Evolutionary conservation across 805 yeast species (phyloP).

Genomic region (Lachancea meyersii): DNA sequence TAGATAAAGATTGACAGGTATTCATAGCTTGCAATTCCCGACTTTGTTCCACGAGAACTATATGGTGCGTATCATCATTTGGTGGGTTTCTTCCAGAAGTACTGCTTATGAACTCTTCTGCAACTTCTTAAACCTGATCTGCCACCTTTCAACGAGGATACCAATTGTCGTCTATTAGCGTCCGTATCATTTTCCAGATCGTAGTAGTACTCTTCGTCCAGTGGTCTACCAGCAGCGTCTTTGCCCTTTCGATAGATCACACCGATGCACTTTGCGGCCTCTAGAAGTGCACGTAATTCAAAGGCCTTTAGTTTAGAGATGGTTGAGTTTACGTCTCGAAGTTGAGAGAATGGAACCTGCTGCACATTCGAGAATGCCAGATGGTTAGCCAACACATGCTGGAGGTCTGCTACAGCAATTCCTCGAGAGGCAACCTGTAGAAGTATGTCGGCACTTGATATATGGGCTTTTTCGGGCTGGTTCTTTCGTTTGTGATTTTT

Average conservation of each 20-base stretch:
- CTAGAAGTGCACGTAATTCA: conserved; percentile 41
- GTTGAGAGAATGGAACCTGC: conserved; percentile 75
- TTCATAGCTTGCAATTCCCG: not conserved
- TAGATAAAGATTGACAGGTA: not conserved
- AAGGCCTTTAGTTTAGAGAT: conserved; percentile 42
- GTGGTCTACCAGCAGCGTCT: conserved; percentile 92
- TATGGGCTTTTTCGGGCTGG: conserved; percentile 17
- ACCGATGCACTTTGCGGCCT: conserved; percentile 61
- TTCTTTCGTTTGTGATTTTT: conserved; percentile 16
- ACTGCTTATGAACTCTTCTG: conserved; percentile 85
- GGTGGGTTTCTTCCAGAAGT: conserved; percentile 44
- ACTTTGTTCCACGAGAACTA: not conserved
- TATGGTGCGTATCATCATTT: conserved; percentile 13
- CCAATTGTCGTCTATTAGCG: conserved; percentile 58
- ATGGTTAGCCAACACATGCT: conserved; percentile 69
- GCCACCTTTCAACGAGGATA: conserved; percentile 70
- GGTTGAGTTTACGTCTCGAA: conserved; percentile 55
- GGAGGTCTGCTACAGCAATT: conserved; percentile 45
- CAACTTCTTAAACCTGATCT: conserved; percentile 78
- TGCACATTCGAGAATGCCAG: conserved; percentile 84
- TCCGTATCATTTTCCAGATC: conserved; percentile 78
- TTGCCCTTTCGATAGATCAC: conserved; percentile 83
- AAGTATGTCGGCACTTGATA: conserved; percentile 28
- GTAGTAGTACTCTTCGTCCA: conserved; percentile 92
- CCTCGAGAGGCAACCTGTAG: conserved; percentile 23